Percentiles rank a stretch among this genome's conserved stretches.
These are phyloP conservation scores for Leccinum olivaceopallidum DNA, from an alignment of 768 basidiomycete species.

Conservation along the genomic window DNA sequence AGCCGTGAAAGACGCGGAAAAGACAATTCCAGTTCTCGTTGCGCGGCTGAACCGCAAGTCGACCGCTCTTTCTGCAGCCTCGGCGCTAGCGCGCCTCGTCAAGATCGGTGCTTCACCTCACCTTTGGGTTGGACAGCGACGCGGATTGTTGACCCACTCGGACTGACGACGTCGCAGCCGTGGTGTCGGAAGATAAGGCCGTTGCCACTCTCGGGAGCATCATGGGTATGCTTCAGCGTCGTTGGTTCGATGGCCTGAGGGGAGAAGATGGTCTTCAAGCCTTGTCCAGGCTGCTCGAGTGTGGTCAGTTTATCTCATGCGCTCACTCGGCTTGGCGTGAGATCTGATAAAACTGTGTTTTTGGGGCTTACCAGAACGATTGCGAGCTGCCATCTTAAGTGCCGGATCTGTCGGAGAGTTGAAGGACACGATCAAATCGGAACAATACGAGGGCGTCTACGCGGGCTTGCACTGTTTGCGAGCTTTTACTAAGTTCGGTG, in stretches of 20 bases:
- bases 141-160: background rate
- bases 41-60: constrained; percentile 16
- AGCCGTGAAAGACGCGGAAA: constrained; percentile 9
- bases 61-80: constrained; percentile 23
- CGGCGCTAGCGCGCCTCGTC: constrained; percentile 16
- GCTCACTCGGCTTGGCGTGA: too few relatives aligned
- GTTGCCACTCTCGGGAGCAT: constrained; percentile 13
- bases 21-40: constrained; percentile 20
- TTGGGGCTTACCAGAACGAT: constrained; percentile 6
- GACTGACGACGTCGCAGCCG: constrained; percentile 20
- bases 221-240: constrained; percentile 23
- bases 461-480: constrained; percentile 28
- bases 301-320: too few relatives aligned
- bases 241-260: constrained; percentile 30
- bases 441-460: constrained; percentile 7
- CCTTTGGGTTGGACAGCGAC: background rate
- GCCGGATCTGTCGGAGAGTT: constrained; percentile 15
- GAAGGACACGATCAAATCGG: constrained; percentile 15
- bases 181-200: constrained; percentile 6
- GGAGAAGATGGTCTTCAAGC: constrained; percentile 29
- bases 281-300: constrained; percentile 17
- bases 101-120: constrained; percentile 19
- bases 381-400: constrained; percentile 19
- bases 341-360: too few relatives aligned
- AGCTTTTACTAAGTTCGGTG: constrained; percentile 20